phyloP scores from a whole-genome alignment of 495 filamentous ascomycete species.

The Schizothecium vesticola region DNA sequence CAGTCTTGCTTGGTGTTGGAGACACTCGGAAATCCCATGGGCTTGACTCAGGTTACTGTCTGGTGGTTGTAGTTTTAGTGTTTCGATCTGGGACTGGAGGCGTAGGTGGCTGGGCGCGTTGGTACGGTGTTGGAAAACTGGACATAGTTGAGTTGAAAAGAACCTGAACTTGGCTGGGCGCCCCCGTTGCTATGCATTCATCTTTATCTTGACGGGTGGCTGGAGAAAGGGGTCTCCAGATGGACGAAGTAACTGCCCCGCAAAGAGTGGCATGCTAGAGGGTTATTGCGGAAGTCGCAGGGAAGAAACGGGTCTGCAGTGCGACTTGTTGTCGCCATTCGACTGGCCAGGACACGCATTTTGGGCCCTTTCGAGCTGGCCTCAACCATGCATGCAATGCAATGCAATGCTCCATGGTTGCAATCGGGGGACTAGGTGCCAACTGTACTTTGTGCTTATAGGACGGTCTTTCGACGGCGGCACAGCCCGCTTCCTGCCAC shows the following conservation, averaged over 20 bases:
- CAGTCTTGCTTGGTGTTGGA: background rate
- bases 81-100: background rate
- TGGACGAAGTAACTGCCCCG: background rate
- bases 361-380: background rate
- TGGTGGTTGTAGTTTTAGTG: background rate
- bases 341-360: background rate
- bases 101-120: background rate
- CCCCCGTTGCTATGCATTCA: background rate
- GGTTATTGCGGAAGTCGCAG: background rate
- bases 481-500: background rate
- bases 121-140: background rate
- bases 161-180: background rate
- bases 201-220: background rate
- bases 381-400: background rate
- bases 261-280: background rate
- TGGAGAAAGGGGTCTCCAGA: too few species aligned
- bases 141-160: background rate
- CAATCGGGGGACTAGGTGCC: background rate
- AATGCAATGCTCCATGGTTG: background rate
- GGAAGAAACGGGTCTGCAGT: background rate
- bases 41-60: background rate
- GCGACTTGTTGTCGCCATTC: background rate
- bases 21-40: too few species aligned
- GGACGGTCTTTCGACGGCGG: background rate
- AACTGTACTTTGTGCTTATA: too few species aligned